Conservation (phyloP, 495 filamentous ascomycete species). For the Tetracladium marchalianum region DNA sequence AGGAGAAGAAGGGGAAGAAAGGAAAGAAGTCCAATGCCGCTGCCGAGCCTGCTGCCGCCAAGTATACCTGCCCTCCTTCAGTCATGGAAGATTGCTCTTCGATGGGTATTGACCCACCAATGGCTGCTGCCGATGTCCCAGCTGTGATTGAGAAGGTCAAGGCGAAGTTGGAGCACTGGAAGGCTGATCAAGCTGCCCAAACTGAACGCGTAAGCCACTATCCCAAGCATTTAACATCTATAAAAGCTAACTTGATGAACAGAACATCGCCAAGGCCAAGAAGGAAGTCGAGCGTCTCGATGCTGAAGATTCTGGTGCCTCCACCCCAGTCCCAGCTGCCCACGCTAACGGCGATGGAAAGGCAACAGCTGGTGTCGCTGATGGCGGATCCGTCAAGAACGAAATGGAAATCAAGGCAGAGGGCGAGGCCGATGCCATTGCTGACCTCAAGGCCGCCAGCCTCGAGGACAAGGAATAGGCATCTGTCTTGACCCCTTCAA, state of each 20-base stretch:
- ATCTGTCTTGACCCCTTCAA: not conserved
- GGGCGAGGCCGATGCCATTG: constrained; percentile 29
- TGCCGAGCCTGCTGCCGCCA: constrained; percentile 31
- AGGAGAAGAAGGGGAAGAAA: constrained; percentile 89
- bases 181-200: constrained; percentile 78
- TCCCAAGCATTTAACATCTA: not conserved
- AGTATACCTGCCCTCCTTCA: constrained; percentile 80
- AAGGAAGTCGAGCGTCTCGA: constrained; percentile 55
- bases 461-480: constrained; percentile 47
- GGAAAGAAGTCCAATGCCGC: constrained; percentile 50
- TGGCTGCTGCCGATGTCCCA: constrained; percentile 72
- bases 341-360: constrained; percentile 30
- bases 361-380: constrained; percentile 27
- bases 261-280: constrained; percentile 72
- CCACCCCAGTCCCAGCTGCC: constrained; percentile 11
- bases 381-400: constrained; percentile 14
- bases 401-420: constrained; percentile 14
- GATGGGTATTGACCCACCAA: constrained; percentile 76
- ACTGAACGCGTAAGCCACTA: constrained; percentile 70
- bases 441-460: constrained; percentile 61
- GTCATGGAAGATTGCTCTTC: constrained; percentile 83
- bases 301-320: constrained; percentile 36
- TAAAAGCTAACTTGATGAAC: constrained; percentile 22
- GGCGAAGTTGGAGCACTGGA: constrained; percentile 87
- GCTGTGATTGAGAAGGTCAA: constrained; percentile 75